These are phyloP conservation scores for Astraeus odoratus DNA, from an alignment of 768 basidiomycete species.

Conservation along the genomic window DNA sequence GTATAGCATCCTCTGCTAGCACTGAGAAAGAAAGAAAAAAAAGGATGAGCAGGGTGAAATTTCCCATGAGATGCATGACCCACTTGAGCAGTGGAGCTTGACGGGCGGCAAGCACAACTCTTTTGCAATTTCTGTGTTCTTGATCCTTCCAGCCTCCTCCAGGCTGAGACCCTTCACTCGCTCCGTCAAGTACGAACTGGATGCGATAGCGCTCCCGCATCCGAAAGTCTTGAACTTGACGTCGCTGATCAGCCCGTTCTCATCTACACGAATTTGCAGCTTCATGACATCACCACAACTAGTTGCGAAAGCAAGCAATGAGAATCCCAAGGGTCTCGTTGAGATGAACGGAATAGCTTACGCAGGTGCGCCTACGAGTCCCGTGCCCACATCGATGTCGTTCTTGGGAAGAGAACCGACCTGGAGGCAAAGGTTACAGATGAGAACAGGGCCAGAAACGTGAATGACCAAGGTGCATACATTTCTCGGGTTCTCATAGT, in stretches of 20 bases:
- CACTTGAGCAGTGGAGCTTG: conserved; percentile 92
- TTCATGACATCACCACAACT: conserved; percentile 99
- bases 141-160: conserved; percentile 92
- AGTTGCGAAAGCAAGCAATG: conserved; percentile 8
- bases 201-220: conserved; percentile 96
- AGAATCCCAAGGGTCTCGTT: conserved; percentile 11
- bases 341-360: conserved; percentile 35
- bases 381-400: conserved; percentile 90
- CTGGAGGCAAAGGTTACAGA: conserved; percentile 63
- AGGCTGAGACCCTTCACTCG: conserved; percentile 91
- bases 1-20: conserved; percentile 98
- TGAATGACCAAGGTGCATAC: conserved; percentile 48
- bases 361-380: conserved; percentile 97
- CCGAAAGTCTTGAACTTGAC: conserved; percentile 99
- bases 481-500: conserved; percentile 97
- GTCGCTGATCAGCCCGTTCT: conserved; percentile 90
- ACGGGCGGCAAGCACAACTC: conserved; percentile 93
- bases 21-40: conserved; percentile 40
- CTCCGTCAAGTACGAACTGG: conserved; percentile 98
- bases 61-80: conserved; percentile 26
- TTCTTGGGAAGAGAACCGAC: conserved; percentile 94
- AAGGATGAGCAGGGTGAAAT: conserved; percentile 18
- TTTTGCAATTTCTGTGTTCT: conserved; percentile 99
- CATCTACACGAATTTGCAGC: conserved; percentile 95
- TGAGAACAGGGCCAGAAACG: conserved; percentile 27